A percentile compares a stretch with the other conserved stretches of the same genome.
These are phyloP conservation scores for Acrodontium crateriforme DNA, from an alignment of 2,329 filamentous ascomycete species.

Conservation along the genomic window DNA sequence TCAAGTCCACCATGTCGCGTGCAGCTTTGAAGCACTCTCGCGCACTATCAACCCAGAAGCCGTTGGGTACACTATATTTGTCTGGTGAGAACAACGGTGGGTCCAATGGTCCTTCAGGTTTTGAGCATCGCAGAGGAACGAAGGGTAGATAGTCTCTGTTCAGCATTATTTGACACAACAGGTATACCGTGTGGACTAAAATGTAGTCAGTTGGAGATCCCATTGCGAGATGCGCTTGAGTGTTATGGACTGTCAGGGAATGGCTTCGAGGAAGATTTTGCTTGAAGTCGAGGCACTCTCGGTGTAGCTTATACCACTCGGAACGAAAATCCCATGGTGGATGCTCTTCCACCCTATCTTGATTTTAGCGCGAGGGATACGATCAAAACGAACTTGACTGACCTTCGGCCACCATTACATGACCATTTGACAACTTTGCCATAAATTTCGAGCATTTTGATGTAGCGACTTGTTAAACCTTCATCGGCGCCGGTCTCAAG, in stretches of 20 bases:
- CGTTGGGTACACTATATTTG: slow-evolving; percentile 32
- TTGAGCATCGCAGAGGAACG: slow-evolving; percentile 40
- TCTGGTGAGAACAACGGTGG: slow-evolving; percentile 39
- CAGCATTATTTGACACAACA: slow-evolving; percentile 52
- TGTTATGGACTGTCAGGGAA: slow-evolving; percentile 46
- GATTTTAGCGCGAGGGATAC: not conserved
- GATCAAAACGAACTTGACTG: slow-evolving; percentile 15
- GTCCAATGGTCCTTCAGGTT: slow-evolving; percentile 46
- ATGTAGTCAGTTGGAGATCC: slow-evolving; percentile 51
- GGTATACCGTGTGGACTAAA: slow-evolving; percentile 51
- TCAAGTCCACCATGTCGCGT: slow-evolving; percentile 49
- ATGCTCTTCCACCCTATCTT: slow-evolving; percentile 31
- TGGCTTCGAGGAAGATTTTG: slow-evolving; percentile 42
- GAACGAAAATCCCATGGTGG: slow-evolving; percentile 48
- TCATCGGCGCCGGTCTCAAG: slow-evolving; percentile 40
- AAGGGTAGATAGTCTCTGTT: slow-evolving; percentile 57
- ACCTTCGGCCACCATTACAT: slow-evolving; percentile 44
- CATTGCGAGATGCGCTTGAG: slow-evolving; percentile 50
- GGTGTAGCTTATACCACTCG: slow-evolving; percentile 40
- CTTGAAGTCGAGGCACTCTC: slow-evolving; percentile 41
- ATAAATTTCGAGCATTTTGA: slow-evolving; percentile 41
- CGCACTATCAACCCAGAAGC: slow-evolving; percentile 51
- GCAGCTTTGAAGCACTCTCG: slow-evolving; percentile 49
- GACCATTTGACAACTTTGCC: slow-evolving; percentile 44
- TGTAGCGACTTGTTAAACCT: slow-evolving; percentile 35